These are phyloP conservation scores for Cordyceps militaris DNA, from an alignment of 2,329 filamentous ascomycete species.

Conservation along the genomic window DNA sequence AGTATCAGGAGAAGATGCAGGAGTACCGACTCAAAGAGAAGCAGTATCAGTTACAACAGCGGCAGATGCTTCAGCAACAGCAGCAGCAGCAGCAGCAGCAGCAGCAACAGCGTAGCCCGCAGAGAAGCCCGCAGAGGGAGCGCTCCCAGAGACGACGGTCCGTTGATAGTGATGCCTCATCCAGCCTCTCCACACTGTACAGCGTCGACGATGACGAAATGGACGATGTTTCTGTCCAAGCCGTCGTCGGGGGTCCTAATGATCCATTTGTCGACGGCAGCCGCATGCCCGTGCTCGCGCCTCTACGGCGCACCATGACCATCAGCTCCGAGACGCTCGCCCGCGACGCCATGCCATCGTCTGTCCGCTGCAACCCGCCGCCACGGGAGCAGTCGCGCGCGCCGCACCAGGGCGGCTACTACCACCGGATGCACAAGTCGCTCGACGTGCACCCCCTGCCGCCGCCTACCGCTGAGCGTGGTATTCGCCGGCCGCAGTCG, in stretches of 20 bases:
- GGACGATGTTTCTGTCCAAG: slow-evolving; percentile 19
- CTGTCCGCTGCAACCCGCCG: not conserved
- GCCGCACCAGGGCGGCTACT: not conserved
- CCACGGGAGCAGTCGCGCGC: not conserved
- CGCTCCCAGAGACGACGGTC: slow-evolving; percentile 23
- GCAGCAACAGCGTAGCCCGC: slow-evolving; percentile 13
- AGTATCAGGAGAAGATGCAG: slow-evolving; percentile 11
- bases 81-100: slow-evolving; percentile 13
- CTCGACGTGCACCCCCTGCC: slow-evolving; percentile 6
- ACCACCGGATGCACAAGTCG: not conserved
- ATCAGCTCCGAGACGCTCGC: slow-evolving; percentile 4
- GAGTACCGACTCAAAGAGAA: slow-evolving; percentile 1
- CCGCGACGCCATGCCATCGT: slow-evolving; percentile 2
- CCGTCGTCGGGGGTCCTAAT: slow-evolving; percentile 8
- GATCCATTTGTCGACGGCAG: slow-evolving; percentile 28
- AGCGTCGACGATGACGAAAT: slow-evolving; percentile 36
- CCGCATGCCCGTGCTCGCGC: not conserved
- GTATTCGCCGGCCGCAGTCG: slow-evolving; percentile 13
- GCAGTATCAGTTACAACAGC: slow-evolving; percentile 13
- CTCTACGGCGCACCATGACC: slow-evolving; percentile 10
- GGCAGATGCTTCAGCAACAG: slow-evolving; percentile 11
- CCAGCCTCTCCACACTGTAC: slow-evolving; percentile 49
- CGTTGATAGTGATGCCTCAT: slow-evolving; percentile 39
- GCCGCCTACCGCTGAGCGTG: too few relatives aligned
- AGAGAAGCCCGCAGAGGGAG: slow-evolving; percentile 9